Conservation (phyloP, 306 rosid genomes). For the Potentilla sterilis region DNA sequence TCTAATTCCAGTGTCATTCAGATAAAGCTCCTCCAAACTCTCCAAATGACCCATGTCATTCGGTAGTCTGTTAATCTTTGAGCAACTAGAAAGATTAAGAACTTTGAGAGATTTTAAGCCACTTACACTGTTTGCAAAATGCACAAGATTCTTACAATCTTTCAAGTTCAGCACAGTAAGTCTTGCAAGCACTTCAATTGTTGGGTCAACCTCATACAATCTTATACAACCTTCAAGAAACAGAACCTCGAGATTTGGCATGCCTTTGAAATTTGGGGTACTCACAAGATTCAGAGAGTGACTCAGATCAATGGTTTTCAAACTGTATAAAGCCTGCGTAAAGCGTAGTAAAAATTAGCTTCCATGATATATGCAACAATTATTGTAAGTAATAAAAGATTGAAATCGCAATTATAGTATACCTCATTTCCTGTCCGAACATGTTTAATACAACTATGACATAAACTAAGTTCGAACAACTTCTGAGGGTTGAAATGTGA, state of each 20-base stretch:
- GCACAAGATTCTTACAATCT: not conserved
- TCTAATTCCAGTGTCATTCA: not conserved
- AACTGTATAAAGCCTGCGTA: not conserved
- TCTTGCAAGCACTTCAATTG: not conserved
- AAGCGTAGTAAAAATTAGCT: not conserved
- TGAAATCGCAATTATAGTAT: not conserved
- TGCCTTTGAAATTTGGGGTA: not conserved
- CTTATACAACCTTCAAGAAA: not conserved
- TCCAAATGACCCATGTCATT: not conserved
- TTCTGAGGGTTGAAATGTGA: not conserved
- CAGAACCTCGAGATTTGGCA: not conserved
- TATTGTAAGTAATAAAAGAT: not conserved
- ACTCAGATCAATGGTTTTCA: not conserved
- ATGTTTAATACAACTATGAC: not conserved
- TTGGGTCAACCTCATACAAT: not conserved
- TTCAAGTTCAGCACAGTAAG: not conserved
- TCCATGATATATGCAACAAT: not conserved
- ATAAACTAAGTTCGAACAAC: not conserved
- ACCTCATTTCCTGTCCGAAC: not conserved
- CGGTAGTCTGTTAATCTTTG: not conserved
- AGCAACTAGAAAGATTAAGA: not conserved
- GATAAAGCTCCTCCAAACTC: not conserved
- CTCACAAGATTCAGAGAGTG: not conserved
- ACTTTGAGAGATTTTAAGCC: not conserved
- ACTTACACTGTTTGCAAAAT: not conserved